Conservation (phyloP, 495 filamentous ascomycete genomes). For the Aspergillus sclerotiicarbonarius region DNA sequence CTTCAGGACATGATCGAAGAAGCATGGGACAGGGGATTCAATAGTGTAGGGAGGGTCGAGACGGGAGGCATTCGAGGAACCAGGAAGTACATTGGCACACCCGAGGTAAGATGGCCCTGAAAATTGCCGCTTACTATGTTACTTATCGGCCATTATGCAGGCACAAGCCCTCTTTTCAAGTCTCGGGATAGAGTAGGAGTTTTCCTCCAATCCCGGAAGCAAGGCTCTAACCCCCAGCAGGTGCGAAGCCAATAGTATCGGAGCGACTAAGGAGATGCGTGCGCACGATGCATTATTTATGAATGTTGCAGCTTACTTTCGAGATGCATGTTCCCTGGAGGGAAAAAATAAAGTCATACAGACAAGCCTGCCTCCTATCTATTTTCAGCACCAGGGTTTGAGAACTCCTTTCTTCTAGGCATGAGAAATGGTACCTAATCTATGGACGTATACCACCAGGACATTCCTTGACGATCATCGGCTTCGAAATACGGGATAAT, state of each 20-base stretch:
- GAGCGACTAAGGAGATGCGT: conserved; percentile 32
- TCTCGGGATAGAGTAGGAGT: conserved; percentile 61
- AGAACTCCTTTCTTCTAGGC: not conserved
- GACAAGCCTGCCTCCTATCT: conserved; percentile 77
- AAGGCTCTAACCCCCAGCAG: conserved; percentile 25
- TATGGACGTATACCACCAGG: conserved; percentile 43
- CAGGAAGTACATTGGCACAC: conserved; percentile 93
- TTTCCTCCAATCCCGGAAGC: not conserved
- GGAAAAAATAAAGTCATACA: conserved; percentile 53
- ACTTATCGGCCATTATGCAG: conserved; percentile 35
- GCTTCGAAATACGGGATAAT: conserved; percentile 66
- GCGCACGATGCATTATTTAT: conserved; percentile 60
- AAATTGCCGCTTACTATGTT: not conserved
- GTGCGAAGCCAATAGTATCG: conserved; percentile 53
- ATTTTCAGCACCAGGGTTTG: conserved; percentile 81
- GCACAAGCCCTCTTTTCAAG: conserved; percentile 76
- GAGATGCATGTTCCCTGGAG: conserved; percentile 39
- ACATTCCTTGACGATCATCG: conserved; percentile 90
- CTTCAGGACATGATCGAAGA: conserved; percentile 87
- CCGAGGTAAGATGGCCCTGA: conserved; percentile 60
- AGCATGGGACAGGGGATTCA: conserved; percentile 88
- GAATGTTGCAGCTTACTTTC: conserved; percentile 73
- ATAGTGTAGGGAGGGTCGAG: conserved; percentile 67
- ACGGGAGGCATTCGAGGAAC: conserved; percentile 87
- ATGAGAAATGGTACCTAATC: not conserved